Percentiles rank a stretch among this genome's conserved stretches.
Conservation (phyloP, 768 basidiomycete genomes). For the Termitomyces sp. region DNA sequence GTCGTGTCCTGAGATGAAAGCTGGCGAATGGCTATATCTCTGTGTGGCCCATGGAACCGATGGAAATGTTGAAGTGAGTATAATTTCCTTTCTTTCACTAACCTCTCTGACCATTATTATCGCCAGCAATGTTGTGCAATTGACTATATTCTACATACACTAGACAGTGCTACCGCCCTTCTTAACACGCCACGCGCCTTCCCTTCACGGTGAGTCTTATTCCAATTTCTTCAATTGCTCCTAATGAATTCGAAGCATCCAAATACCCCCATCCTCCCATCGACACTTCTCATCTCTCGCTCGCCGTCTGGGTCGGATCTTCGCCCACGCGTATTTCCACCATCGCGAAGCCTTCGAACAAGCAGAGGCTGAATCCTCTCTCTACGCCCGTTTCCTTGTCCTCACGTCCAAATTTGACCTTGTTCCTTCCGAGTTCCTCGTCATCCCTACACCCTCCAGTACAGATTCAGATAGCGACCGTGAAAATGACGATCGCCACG, state of each 20-base stretch:
- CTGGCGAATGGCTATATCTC: slow-evolving; percentile 96
- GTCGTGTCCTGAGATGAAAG: slow-evolving; percentile 96
- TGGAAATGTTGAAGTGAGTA: slow-evolving; percentile 74
- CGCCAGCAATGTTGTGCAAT: slow-evolving; percentile 91
- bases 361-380: slow-evolving; percentile 83
- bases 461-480: slow-evolving; percentile 15
- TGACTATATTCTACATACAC: slow-evolving; percentile 89
- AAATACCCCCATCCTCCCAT: slow-evolving; percentile 73
- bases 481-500: slow-evolving; percentile 11
- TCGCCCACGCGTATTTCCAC: slow-evolving; percentile 94
- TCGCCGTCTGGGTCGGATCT: slow-evolving; percentile 88
- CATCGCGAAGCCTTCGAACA: slow-evolving; percentile 90
- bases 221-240: background rate
- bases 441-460: slow-evolving; percentile 49
- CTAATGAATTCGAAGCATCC: slow-evolving; percentile 43
- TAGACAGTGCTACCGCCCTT: slow-evolving; percentile 89
- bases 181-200: slow-evolving; percentile 89
- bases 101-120: background rate
- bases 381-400: slow-evolving; percentile 86
- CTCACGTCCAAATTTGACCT: slow-evolving; percentile 76
- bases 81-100: background rate
- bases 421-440: slow-evolving; percentile 78
- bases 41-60: slow-evolving; percentile 94
- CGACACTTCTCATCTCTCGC: slow-evolving; percentile 90
- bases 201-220: slow-evolving; percentile 66